Percentiles rank a stretch among this genome's conserved stretches.
Evolutionary conservation across 1,139 yeast genomes (phyloP).

Genomic region (Candida glucosophila): DNA sequence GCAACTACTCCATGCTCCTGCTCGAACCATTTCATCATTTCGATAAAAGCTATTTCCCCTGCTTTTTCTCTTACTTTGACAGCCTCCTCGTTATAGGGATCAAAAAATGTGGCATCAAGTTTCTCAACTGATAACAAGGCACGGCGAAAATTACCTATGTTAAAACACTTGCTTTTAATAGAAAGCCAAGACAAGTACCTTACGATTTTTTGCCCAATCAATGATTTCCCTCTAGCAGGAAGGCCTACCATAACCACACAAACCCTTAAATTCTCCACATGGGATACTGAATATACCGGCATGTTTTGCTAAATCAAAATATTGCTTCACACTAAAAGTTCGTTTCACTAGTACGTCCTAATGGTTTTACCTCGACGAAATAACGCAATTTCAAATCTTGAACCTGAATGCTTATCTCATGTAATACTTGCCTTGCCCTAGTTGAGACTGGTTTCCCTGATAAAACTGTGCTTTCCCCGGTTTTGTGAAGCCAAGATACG

Average conservation of each 20-base stretch:
- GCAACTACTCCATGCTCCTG: slow-evolving; percentile 84
- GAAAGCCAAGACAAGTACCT: slow-evolving; percentile 90
- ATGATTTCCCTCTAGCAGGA: slow-evolving; percentile 69
- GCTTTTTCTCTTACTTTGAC: slow-evolving; percentile 58
- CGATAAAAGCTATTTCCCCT: slow-evolving; percentile 63
- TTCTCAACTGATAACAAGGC: slow-evolving; percentile 26
- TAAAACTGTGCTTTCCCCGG: too few species aligned
- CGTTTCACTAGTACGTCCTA: too few species aligned
- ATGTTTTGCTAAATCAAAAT: too few species aligned
- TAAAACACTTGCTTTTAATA: slow-evolving; percentile 78
- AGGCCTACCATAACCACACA: slow-evolving; percentile 74
- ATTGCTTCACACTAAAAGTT: too few species aligned
- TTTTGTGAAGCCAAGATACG: too few species aligned
- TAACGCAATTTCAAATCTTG: too few species aligned
- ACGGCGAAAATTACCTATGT: slow-evolving; percentile 81
- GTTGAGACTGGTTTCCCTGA: too few species aligned
- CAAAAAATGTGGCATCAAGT: slow-evolving; percentile 65
- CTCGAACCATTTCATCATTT: slow-evolving; percentile 82
- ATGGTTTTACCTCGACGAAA: too few species aligned
- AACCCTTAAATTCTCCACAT: slow-evolving; percentile 60
- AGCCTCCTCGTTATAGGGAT: slow-evolving; percentile 57
- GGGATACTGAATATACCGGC: slow-evolving; percentile 72
- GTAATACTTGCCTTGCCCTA: too few species aligned
- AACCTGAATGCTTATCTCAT: too few species aligned
- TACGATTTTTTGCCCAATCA: slow-evolving; percentile 76